A percentile compares a stretch with the other conserved stretches of the same genome.
These are phyloP conservation scores for Chytridium lagenaria DNA, from an alignment of 371 early-diverging fungal genomes.

Conservation along the genomic window DNA sequence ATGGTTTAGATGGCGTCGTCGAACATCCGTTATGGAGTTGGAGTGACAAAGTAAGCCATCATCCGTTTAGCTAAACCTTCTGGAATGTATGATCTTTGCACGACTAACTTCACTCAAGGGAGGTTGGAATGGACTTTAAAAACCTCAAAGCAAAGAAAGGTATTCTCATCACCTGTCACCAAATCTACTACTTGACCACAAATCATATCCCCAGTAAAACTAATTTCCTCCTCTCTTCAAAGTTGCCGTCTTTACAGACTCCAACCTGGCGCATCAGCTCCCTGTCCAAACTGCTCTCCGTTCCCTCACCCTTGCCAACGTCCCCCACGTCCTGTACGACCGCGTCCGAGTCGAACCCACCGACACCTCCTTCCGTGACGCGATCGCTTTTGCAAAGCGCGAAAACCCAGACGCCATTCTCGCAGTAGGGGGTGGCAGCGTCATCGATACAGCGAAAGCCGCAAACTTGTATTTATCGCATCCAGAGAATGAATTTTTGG, in stretches of 20 bases:
- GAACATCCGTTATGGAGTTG: constrained; percentile 85
- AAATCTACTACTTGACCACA: no score
- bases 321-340: constrained; percentile 78
- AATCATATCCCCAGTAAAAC: no score
- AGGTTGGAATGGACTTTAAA: constrained; percentile 85
- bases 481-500: constrained; percentile 84
- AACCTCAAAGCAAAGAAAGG: constrained; percentile 81
- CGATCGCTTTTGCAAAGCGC: constrained; percentile 78
- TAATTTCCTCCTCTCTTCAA: not conserved
- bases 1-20: constrained; percentile 77
- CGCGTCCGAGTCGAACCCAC: constrained; percentile 86
- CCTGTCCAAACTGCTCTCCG: constrained; percentile 79
- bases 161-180: not conserved
- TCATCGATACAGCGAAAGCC: constrained; percentile 91
- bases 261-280: constrained; percentile 72
- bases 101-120: no score
- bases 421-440: constrained; percentile 95
- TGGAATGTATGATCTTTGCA: no score
- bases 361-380: constrained; percentile 73
- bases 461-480: constrained; percentile 85
- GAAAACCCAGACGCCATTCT: constrained; percentile 80
- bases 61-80: no score
- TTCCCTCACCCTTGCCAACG: constrained; percentile 74
- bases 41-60: constrained; percentile 84
- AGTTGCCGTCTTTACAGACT: constrained; percentile 85